Conservation (phyloP, 805 yeast species). For the Blastobotrys chiropterorum region DNA sequence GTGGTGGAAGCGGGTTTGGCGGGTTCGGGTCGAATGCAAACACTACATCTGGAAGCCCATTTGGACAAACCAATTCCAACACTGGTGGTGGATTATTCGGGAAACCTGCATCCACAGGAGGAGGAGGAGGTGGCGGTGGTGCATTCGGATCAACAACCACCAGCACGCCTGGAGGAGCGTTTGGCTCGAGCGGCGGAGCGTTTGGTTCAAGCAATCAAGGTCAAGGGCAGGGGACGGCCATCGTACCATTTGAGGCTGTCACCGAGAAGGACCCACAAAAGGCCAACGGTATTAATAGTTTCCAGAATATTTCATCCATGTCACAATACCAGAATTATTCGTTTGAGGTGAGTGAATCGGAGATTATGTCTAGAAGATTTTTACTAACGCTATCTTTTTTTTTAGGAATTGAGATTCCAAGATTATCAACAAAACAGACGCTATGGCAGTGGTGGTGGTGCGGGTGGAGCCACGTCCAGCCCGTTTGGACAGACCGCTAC, state of each 20-base stretch:
- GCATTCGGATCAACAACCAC: constrained; percentile 29
- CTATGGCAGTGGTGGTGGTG: constrained; percentile 41
- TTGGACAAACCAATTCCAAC: constrained; percentile 23
- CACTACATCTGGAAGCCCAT: constrained; percentile 9
- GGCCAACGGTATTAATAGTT: constrained; percentile 53
- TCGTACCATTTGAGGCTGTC: constrained; percentile 61
- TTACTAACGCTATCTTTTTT: not conserved
- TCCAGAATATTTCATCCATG: constrained; percentile 78
- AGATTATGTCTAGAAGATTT: no score
- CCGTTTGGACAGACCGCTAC: constrained; percentile 22
- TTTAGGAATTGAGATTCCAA: constrained; percentile 67
- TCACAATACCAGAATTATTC: constrained; percentile 81
- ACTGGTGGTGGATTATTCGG: constrained; percentile 21
- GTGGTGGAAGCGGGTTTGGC: constrained; percentile 22
- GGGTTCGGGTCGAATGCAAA: constrained; percentile 18
- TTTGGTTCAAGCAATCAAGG: constrained; percentile 26
- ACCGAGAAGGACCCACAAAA: constrained; percentile 58
- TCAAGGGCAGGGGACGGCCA: constrained; percentile 57
- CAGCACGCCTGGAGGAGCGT: constrained; percentile 21
- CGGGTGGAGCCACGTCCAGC: constrained; percentile 17
- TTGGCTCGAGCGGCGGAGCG: constrained; percentile 28
- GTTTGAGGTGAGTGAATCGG: constrained; percentile 39
- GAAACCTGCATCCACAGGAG: constrained; percentile 7
- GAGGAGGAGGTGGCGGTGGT: constrained; percentile 23
- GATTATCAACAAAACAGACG: constrained; percentile 76